These are phyloP conservation scores for Syzygium aromaticum DNA, from an alignment of 345 rosid genomes.

Conservation along the genomic window DNA sequence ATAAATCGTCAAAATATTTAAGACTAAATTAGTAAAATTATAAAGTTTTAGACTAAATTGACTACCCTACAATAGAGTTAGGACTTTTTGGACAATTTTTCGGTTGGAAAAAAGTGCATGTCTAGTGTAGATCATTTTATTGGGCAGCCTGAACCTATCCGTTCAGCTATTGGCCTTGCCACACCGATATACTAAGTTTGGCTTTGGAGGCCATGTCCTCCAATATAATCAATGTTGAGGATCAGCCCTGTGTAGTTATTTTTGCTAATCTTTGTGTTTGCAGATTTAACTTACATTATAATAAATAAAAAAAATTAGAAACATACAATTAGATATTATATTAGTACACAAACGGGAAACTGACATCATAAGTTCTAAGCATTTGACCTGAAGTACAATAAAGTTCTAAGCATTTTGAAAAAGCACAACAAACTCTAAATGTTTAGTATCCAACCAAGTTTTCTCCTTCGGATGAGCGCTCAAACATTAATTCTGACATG, in stretches of 20 bases:
- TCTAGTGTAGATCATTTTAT: neutral
- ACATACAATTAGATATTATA: neutral
- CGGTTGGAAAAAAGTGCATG: neutral
- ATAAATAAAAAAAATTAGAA: neutral
- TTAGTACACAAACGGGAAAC: neutral
- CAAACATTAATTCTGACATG: neutral
- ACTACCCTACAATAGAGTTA: neutral
- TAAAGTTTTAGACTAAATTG: neutral
- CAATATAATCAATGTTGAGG: neutral
- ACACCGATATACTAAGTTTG: neutral
- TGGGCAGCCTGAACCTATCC: neutral
- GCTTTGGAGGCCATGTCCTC: neutral
- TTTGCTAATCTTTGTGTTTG: neutral
- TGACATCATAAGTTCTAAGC: neutral
- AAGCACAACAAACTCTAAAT: neutral
- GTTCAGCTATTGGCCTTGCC: neutral
- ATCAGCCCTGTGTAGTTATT: neutral
- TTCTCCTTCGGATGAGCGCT: neutral
- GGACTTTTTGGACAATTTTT: neutral
- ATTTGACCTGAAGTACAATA: neutral
- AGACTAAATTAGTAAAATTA: neutral
- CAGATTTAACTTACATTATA: neutral
- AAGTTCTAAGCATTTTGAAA: neutral
- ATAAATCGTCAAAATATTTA: neutral
- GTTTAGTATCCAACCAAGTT: accelerated